These are phyloP conservation scores for Leccinum uliginosum DNA, from an alignment of 768 basidiomycete species.

Conservation along the genomic window DNA sequence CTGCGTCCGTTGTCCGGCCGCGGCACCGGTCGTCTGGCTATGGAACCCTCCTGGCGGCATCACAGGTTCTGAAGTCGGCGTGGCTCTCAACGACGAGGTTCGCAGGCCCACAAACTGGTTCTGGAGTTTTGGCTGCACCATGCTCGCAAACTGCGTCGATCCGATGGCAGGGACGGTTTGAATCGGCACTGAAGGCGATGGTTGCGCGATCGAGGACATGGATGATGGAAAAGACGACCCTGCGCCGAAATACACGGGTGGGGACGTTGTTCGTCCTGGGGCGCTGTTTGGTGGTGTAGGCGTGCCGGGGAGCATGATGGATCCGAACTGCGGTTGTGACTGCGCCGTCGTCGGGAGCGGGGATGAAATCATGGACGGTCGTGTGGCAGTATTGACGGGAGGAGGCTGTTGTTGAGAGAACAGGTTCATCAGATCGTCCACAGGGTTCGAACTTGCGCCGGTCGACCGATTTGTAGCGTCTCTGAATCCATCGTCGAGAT, in stretches of 20 bases:
- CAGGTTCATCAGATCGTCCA: slow-evolving; percentile 60
- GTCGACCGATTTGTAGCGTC: slow-evolving; percentile 8
- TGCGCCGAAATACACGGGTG: slow-evolving; percentile 7
- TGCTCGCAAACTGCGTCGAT: slow-evolving; percentile 7
- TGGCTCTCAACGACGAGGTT: slow-evolving; percentile 4
- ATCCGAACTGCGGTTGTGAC: slow-evolving; percentile 30
- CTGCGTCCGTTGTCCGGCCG: slow-evolving; percentile 20
- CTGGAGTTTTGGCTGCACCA: slow-evolving; percentile 19
- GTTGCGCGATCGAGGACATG: slow-evolving; percentile 3
- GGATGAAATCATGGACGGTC: slow-evolving; percentile 19
- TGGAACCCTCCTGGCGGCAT: slow-evolving; percentile 9
- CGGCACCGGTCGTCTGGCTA: background rate
- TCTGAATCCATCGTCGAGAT: slow-evolving; percentile 57
- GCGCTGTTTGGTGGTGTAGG: slow-evolving; percentile 24
- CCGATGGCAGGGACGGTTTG: background rate
- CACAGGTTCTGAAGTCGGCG: slow-evolving; percentile 13
- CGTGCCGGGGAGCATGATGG: slow-evolving; percentile 42
- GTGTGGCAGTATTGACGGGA: slow-evolving; percentile 26
- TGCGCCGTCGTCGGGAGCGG: slow-evolving; percentile 13
- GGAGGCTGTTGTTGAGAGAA: slow-evolving; percentile 37
- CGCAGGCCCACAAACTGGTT: slow-evolving; percentile 7
- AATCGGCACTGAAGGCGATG: slow-evolving; percentile 1
- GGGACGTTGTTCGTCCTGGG: slow-evolving; percentile 12
- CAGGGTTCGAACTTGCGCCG: slow-evolving; percentile 25
- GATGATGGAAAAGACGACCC: slow-evolving; percentile 1